Evolutionary conservation across 2,329 filamentous ascomycete species (phyloP).

Genomic region (Stagonosporopsis chrysanthemi): DNA sequence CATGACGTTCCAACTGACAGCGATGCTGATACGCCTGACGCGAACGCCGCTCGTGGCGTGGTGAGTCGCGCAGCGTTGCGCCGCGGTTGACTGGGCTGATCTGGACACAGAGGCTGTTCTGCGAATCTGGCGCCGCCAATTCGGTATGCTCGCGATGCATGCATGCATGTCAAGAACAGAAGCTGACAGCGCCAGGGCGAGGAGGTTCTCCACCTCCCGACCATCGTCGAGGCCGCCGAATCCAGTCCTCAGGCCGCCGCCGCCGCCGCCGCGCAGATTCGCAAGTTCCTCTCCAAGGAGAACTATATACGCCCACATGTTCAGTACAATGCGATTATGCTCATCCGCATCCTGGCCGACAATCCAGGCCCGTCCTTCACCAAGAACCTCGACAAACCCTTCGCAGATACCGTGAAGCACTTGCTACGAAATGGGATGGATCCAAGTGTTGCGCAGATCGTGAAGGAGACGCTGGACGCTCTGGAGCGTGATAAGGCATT

Average conservation of each 20-base stretch:
- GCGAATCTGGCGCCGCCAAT: constrained; percentile 73
- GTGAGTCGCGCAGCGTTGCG: constrained; percentile 57
- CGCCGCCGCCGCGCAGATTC: constrained; percentile 80
- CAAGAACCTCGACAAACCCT: constrained; percentile 86
- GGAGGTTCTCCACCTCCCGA: constrained; percentile 89
- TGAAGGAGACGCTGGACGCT: constrained; percentile 84
- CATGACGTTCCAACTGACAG: constrained; percentile 39
- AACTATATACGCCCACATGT: constrained; percentile 70
- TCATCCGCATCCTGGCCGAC: constrained; percentile 88
- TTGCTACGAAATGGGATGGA: constrained; percentile 76
- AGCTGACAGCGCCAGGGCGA: constrained; percentile 66
- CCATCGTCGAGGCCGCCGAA: constrained; percentile 93
- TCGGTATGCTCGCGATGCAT: constrained; percentile 35
- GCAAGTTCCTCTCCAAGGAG: constrained; percentile 80
- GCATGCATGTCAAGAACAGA: no score
- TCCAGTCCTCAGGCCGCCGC: constrained; percentile 86
- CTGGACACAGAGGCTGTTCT: constrained; percentile 74
- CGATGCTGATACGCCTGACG: constrained; percentile 69
- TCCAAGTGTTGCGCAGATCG: constrained; percentile 79
- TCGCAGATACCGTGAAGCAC: constrained; percentile 77
- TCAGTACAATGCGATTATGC: constrained; percentile 97
- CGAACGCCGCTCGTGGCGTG: constrained; percentile 69
- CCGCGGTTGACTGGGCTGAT: constrained; percentile 15
- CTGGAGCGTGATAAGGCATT: constrained; percentile 75
- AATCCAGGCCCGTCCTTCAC: constrained; percentile 93